Evolutionary conservation across 345 rosid species (phyloP).

Genomic region (Rhodamnia rubescens): DNA sequence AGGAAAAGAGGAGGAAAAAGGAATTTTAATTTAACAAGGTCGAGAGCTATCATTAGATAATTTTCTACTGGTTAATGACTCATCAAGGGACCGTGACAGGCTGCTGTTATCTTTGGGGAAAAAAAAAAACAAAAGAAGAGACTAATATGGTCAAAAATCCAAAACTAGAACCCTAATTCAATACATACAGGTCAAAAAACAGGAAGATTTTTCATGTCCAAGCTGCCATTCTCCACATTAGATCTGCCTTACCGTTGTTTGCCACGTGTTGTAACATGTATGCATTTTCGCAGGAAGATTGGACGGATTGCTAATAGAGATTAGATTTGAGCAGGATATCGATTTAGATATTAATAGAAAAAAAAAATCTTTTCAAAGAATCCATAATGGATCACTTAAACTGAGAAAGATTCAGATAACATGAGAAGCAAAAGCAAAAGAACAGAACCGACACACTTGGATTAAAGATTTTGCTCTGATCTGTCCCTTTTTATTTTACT

Average conservation of each 20-base stretch:
- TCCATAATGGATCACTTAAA: not conserved
- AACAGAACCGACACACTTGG: not conserved
- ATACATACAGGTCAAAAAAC: not conserved
- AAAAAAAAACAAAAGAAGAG: not conserved
- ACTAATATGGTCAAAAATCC: not conserved
- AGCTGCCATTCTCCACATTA: too few relatives aligned
- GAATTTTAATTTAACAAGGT: not conserved
- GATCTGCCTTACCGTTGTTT: not conserved
- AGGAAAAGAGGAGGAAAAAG: not conserved
- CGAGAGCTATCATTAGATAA: constrained; percentile 1
- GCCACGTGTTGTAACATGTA: not conserved
- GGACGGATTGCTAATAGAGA: too few relatives aligned
- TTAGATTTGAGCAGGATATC: too few relatives aligned
- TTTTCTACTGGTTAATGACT: constrained; percentile 29
- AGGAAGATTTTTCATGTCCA: not conserved
- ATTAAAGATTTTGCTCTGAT: not conserved
- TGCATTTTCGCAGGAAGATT: too few relatives aligned
- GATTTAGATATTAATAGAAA: not conserved
- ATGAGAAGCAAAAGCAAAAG: not conserved
- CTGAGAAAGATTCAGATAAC: not conserved
- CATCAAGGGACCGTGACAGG: not conserved
- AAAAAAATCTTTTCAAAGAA: not conserved
- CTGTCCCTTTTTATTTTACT: not conserved
- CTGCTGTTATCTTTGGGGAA: not conserved
- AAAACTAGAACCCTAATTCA: not conserved